These are phyloP conservation scores for Lichtheimia ornata DNA, from an alignment of 371 early-diverging fungal species.

Conservation along the genomic window DNA sequence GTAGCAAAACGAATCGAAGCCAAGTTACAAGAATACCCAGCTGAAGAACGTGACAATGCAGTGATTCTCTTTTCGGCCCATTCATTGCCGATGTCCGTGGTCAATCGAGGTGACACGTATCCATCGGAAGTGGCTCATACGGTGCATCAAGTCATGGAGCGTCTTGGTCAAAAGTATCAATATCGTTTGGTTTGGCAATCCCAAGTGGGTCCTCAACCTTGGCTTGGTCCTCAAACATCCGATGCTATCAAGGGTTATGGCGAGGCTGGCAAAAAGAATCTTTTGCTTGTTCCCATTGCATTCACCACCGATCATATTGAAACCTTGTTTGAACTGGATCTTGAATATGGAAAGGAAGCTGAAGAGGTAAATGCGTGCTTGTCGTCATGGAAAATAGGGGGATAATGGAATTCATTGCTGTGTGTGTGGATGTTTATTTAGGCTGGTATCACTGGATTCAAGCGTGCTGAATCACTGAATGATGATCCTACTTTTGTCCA, in stretches of 20 bases:
- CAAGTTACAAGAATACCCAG: slow-evolving; percentile 69
- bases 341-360: slow-evolving; percentile 89
- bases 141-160: slow-evolving; percentile 80
- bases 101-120: slow-evolving; percentile 91
- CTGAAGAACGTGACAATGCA: slow-evolving; percentile 66
- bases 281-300: slow-evolving; percentile 90
- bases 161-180: slow-evolving; percentile 73
- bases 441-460: slow-evolving; percentile 79
- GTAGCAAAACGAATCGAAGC: slow-evolving; percentile 77
- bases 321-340: slow-evolving; percentile 93
- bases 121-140: slow-evolving; percentile 93
- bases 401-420: too few species aligned
- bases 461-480: slow-evolving; percentile 89
- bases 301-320: slow-evolving; percentile 97
- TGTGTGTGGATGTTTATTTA: slow-evolving; percentile 5
- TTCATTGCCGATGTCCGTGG: slow-evolving; percentile 92
- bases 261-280: slow-evolving; percentile 73
- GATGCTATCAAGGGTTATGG: slow-evolving; percentile 79
- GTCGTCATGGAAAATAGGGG: too few species aligned
- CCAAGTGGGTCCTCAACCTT: slow-evolving; percentile 92
- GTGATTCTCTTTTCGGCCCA: slow-evolving; percentile 94
- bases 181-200: slow-evolving; percentile 97
- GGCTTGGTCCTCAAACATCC: slow-evolving; percentile 92
- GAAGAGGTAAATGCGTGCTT: slow-evolving; percentile 55
- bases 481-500: slow-evolving; percentile 86